Base-by-base conservation (phyloP, 345 rosid genomes). In the Syzygium aqueum region DNA sequence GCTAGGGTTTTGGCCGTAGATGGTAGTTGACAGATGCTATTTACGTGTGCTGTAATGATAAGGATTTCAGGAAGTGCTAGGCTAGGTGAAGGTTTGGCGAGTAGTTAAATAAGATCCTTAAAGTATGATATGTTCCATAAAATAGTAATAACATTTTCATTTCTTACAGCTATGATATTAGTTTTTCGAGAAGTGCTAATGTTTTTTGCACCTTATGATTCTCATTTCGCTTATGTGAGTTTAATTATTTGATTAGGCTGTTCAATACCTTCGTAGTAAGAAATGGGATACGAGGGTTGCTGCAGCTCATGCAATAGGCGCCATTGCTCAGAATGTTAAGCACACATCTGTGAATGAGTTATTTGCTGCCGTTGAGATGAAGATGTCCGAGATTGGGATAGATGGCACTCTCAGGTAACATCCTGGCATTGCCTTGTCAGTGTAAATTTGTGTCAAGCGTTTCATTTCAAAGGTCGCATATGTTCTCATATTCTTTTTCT, bases 271-370 rank as follows among this genome's bases (percentile, higher is more conserved):
- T 86, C 96, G 92, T 73, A 97, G 99, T 94, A 96, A 94, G 93
- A 97, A 92, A 80, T 97, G 99, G 99, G 99, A 97, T 89, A 97
- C 99, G 15, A 95, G 99, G 93, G 99, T 96, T 90, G 99, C 99
- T 89, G 99, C 99, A 91, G 99, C 99, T 89, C 97, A 97, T 91
- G 99, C 99, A 46, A 94, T 97, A 88, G 99, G 99, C 87, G 96
- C 98, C 86, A 96, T 97, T 90, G 96, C 95, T 87, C 97, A 94
- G 89, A 97, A 96, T 95, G 96, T 95, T 87, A 96, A 96, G 93
- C 95, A 94, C 88, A 91, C 92, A 78, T 92, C 99, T 77, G 88
- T 96, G 93, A 78, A 90, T 88, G 98, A 96, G 7, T n/a, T n/a
- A 86, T 94, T 95, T 87, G 90, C 93, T 88, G 93, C 91, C 49